phyloP scores from a whole-genome alignment of 2,329 filamentous ascomycete species.

The Fusarium transvaalense region DNA sequence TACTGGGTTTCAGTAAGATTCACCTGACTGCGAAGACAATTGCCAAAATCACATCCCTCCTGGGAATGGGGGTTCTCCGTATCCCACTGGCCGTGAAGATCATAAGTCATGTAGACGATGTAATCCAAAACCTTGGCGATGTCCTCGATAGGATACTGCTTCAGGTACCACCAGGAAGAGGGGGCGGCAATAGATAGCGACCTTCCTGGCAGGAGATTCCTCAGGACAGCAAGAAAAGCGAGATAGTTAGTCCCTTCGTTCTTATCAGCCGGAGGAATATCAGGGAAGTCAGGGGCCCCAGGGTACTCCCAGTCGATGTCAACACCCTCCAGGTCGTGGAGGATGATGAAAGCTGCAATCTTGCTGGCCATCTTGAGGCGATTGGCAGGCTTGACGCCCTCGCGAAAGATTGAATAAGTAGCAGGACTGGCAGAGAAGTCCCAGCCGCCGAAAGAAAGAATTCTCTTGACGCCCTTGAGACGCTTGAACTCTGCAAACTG shows the following conservation, averaged over 20 bases:
- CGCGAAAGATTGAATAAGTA: background rate
- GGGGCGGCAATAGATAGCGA: conserved; percentile 32
- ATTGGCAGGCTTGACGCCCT: conserved; percentile 46
- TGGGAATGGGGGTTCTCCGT: background rate
- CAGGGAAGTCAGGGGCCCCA: conserved; percentile 37
- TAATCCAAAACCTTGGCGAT: conserved; percentile 12
- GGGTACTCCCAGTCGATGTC: conserved; percentile 60
- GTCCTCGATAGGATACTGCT: conserved; percentile 24
- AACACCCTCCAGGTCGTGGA: conserved; percentile 54
- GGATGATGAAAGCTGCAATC: conserved; percentile 53
- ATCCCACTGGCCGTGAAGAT: conserved; percentile 16
- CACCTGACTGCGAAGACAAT: conserved; percentile 10
- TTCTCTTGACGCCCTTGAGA: conserved; percentile 28
- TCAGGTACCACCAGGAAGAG: conserved; percentile 32
- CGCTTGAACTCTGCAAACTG: conserved; percentile 51
- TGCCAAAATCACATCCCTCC: conserved; percentile 1
- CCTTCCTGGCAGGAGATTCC: conserved; percentile 4
- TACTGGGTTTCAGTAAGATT: conserved; percentile 12
- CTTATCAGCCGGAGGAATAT: conserved; percentile 20
- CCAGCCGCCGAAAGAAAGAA: conserved; percentile 49
- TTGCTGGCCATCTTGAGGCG: conserved; percentile 51
- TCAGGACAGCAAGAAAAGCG: conserved; percentile 9
- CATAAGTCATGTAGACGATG: conserved; percentile 19
- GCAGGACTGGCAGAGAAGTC: conserved; percentile 32
- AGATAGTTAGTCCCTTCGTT: conserved; percentile 26